A percentile compares a stretch with the other conserved stretches of the same genome.
phyloP scores from a whole-genome alignment of 2,329 filamentous ascomycete genomes.

The Cladophialophora chaetospira region DNA sequence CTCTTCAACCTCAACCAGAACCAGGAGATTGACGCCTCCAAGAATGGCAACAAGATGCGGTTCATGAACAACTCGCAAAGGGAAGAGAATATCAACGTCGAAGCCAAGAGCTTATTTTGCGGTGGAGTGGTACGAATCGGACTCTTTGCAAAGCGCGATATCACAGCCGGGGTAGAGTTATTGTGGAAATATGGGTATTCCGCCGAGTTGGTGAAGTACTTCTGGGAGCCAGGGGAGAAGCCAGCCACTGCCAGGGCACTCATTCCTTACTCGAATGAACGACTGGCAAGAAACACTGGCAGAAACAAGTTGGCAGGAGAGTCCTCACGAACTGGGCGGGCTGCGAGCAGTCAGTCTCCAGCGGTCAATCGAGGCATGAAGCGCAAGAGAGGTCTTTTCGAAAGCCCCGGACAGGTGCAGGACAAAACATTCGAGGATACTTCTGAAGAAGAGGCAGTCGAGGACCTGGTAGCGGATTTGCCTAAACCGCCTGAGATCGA shows the following conservation, averaged over 20 bases:
- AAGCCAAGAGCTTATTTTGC: conserved; percentile 69
- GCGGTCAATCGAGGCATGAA: conserved; percentile 7
- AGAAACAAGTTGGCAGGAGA: conserved; percentile 14
- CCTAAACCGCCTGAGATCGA: conserved; percentile 16
- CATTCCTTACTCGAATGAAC: conserved; percentile 18
- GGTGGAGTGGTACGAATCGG: conserved; percentile 76
- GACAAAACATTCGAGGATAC: background rate
- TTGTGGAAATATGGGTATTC: conserved; percentile 76
- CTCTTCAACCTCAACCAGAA: conserved; percentile 56
- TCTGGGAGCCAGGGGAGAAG: conserved; percentile 34
- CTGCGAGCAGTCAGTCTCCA: conserved; percentile 14
- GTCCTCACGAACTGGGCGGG: background rate
- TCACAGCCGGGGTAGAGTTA: conserved; percentile 72
- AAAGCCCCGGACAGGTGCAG: background rate
- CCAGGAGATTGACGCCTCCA: conserved; percentile 68
- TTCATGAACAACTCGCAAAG: conserved; percentile 78
- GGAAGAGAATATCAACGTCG: conserved; percentile 59
- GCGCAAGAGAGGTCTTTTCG: conserved; percentile 15
- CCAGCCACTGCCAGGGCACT: conserved; percentile 13
- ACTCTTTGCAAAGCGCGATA: conserved; percentile 67
- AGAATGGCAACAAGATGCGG: conserved; percentile 76
- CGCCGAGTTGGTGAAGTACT: conserved; percentile 26
- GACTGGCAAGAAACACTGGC: conserved; percentile 15
- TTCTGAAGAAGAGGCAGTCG: background rate
- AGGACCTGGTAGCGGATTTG: background rate